phyloP scores from a whole-genome alignment of 192 early-diverging fungal genomes.

The Coemansia brasiliensis region DNA sequence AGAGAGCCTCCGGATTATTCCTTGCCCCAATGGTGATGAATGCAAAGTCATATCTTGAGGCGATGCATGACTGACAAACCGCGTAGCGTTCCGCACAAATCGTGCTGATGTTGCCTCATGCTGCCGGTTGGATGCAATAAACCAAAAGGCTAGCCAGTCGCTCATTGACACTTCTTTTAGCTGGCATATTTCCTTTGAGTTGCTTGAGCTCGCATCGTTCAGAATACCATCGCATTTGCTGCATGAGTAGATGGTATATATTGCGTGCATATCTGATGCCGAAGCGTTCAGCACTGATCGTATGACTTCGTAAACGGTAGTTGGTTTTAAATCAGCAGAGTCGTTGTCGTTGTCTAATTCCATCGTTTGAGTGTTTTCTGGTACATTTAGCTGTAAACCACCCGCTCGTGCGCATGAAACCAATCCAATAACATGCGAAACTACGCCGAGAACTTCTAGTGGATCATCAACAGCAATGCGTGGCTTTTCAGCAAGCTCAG shows the following conservation, averaged over 20 bases:
- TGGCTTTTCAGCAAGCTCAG: slow-evolving; percentile 10
- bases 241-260: slow-evolving; percentile 7
- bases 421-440: slow-evolving; percentile 29
- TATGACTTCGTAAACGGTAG: no score
- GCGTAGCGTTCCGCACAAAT: slow-evolving; percentile 29
- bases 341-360: background rate
- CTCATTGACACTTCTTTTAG: slow-evolving; percentile 24
- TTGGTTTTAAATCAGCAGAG: background rate
- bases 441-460: slow-evolving; percentile 31
- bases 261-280: background rate
- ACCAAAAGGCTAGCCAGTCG: slow-evolving; percentile 53
- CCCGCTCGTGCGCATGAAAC: slow-evolving; percentile 48
- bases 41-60: slow-evolving; percentile 32
- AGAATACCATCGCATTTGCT: background rate
- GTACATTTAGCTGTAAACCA: slow-evolving; percentile 3
- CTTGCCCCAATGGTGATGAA: slow-evolving; percentile 40
- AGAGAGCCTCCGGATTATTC: slow-evolving; percentile 32
- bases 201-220: background rate
- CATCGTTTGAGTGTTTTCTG: background rate
- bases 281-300: no score
- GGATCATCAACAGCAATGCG: slow-evolving; percentile 36
- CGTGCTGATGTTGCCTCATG: slow-evolving; percentile 17
- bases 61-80: slow-evolving; percentile 47
- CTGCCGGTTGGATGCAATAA: slow-evolving; percentile 41
- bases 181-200: background rate